Conservation (phyloP, 805 yeast species). For the Deakozyma indianensis region DNA sequence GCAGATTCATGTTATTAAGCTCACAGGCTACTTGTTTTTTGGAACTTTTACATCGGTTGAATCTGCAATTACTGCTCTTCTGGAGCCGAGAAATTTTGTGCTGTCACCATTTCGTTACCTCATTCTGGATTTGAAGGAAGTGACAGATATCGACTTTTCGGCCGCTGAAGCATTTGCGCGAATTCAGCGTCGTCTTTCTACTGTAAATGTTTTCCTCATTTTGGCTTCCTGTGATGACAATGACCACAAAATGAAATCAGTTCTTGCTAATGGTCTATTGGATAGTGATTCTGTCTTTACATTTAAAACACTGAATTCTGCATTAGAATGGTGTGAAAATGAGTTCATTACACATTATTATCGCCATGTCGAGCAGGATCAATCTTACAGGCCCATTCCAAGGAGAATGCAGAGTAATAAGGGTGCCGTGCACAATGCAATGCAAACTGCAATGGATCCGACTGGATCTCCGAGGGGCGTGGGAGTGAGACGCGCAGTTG, state of each 20-base stretch:
- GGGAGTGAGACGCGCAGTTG: conserved; percentile 20
- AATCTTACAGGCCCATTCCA: background rate
- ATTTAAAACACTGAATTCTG: conserved; percentile 69
- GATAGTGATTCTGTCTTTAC: conserved; percentile 33
- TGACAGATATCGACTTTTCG: conserved; percentile 69
- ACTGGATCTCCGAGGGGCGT: conserved; percentile 16
- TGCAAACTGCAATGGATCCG: background rate
- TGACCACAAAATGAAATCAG: conserved; percentile 42
- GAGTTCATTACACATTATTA: conserved; percentile 58
- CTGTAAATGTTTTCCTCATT: conserved; percentile 55
- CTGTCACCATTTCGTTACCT: conserved; percentile 58
- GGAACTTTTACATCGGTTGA: conserved; percentile 94
- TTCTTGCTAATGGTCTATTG: conserved; percentile 20
- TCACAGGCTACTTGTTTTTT: conserved; percentile 82
- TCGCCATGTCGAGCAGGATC: conserved; percentile 18
- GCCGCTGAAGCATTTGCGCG: conserved; percentile 94
- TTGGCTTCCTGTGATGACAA: conserved; percentile 63
- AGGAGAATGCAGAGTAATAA: background rate
- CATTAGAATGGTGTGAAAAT: conserved; percentile 95
- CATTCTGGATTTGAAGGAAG: conserved; percentile 73
- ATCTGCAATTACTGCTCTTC: conserved; percentile 23
- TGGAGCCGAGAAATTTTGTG: conserved; percentile 39
- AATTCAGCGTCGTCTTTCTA: conserved; percentile 61
- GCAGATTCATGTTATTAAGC: conserved; percentile 75
- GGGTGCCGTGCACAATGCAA: background rate